These are phyloP conservation scores for Aspergillus piperis DNA, from an alignment of 2,329 filamentous ascomycete genomes.

Conservation along the genomic window DNA sequence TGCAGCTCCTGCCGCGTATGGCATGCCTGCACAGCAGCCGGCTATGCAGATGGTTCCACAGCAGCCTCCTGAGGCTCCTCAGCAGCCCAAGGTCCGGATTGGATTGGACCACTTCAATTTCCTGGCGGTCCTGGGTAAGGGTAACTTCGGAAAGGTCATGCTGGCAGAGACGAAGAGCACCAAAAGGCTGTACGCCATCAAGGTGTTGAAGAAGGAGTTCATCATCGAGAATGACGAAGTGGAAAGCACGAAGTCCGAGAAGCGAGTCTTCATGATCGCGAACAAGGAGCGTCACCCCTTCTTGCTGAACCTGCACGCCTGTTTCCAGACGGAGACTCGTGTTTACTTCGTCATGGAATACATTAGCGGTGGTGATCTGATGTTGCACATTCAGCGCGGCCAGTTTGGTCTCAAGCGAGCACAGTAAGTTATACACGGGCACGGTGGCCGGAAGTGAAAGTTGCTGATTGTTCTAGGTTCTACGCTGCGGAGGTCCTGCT, in stretches of 20 bases:
- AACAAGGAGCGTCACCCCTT: slow-evolving; percentile 98
- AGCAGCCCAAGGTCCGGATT: slow-evolving; percentile 64
- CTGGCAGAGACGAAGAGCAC: slow-evolving; percentile 93
- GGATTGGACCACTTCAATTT: slow-evolving; percentile 99
- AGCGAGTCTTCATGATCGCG: slow-evolving; percentile 93
- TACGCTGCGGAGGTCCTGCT: slow-evolving; percentile 97
- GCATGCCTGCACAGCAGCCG: slow-evolving; percentile 30
- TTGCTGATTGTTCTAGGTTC: slow-evolving; percentile 59
- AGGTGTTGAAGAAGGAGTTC: slow-evolving; percentile 99
- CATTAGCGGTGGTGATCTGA: slow-evolving; percentile 95
- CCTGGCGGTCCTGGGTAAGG: slow-evolving; percentile 94
- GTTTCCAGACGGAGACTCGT: slow-evolving; percentile 97
- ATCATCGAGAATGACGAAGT: slow-evolving; percentile 99
- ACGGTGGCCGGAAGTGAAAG: not conserved
- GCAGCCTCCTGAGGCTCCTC: slow-evolving; percentile 30
- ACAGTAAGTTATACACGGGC: slow-evolving; percentile 64
- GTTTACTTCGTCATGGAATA: slow-evolving; percentile 99
- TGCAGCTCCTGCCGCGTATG: slow-evolving; percentile 26
- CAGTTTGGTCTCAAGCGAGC: slow-evolving; percentile 95
- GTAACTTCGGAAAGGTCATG: slow-evolving; percentile 99
- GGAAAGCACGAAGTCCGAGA: slow-evolving; percentile 95
- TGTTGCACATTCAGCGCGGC: slow-evolving; percentile 97
- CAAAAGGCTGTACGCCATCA: slow-evolving; percentile 94
- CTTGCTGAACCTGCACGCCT: slow-evolving; percentile 90
- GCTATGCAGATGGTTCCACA: slow-evolving; percentile 25